phyloP scores from a whole-genome alignment of 1,284 basidiomycete genomes.

The Cutaneotrichosporon cutaneum region DNA sequence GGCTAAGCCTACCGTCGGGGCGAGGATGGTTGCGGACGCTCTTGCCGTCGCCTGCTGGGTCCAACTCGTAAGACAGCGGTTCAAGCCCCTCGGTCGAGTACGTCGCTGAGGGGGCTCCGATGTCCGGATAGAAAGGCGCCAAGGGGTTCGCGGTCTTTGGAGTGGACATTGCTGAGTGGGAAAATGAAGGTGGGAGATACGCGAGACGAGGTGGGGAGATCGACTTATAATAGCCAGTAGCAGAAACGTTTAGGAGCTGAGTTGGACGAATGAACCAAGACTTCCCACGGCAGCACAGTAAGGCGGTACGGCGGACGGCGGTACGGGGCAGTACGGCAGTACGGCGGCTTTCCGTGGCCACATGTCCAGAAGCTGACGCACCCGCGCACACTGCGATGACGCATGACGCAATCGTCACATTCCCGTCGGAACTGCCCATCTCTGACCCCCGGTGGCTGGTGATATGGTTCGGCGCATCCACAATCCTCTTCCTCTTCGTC shows the following conservation, averaged over 20 bases:
- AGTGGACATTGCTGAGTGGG: neutral
- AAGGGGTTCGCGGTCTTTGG: neutral
- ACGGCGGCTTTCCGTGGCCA: too few species aligned
- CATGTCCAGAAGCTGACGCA: too few species aligned
- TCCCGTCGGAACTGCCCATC: neutral
- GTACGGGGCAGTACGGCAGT: too few species aligned
- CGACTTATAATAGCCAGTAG: neutral
- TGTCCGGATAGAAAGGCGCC: conserved; percentile 2
- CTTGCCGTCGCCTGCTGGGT: conserved; percentile 60
- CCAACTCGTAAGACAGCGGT: conserved; percentile 55
- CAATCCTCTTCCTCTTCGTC: too few species aligned
- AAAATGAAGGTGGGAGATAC: neutral
- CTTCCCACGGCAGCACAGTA: too few species aligned
- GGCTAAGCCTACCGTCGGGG: conserved; percentile 21
- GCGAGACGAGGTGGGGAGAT: neutral
- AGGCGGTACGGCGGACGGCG: too few species aligned
- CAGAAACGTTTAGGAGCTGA: too few species aligned
- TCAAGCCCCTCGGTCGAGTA: conserved; percentile 15
- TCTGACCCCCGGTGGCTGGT: too few species aligned
- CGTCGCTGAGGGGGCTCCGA: conserved; percentile 1
- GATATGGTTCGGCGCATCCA: too few species aligned
- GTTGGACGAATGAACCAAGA: too few species aligned
- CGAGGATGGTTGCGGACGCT: conserved; percentile 52
- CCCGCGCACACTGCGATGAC: too few species aligned
- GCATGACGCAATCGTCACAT: neutral